A percentile compares a stretch with the other conserved stretches of the same genome.
Evolutionary conservation across 768 basidiomycete species (phyloP).

Genomic region (Rubroboletus satanas): DNA sequence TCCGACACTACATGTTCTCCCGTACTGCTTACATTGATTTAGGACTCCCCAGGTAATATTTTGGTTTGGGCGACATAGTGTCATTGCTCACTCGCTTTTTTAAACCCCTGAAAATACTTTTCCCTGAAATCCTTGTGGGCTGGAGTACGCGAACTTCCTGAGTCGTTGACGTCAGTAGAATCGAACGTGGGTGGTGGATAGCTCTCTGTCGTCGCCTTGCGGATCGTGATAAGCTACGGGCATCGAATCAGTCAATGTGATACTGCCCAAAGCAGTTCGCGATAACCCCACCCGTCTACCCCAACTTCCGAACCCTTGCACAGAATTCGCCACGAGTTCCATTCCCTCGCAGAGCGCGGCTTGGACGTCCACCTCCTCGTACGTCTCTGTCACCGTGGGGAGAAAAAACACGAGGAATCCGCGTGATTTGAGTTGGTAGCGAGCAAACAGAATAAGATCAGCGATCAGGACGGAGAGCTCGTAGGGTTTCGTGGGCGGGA

Average conservation of each 20-base stretch:
- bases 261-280: background rate
- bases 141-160: constrained; percentile 48
- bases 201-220: constrained; percentile 50
- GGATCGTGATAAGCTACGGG: constrained; percentile 87
- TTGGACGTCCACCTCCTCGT: constrained; percentile 81
- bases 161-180: constrained; percentile 10
- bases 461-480: constrained; percentile 79
- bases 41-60: background rate
- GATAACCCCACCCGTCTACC: constrained; percentile 70
- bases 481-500: constrained; percentile 90
- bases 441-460: constrained; percentile 78
- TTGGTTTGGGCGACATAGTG: background rate
- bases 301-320: constrained; percentile 95
- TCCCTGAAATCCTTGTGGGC: constrained; percentile 88
- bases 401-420: constrained; percentile 96
- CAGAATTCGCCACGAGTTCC: constrained; percentile 81
- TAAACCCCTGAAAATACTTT: constrained; percentile 85
- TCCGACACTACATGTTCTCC: background rate
- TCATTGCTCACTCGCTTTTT: constrained; percentile 32
- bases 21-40: background rate
- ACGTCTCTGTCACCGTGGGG: constrained; percentile 88
- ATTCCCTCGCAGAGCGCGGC: constrained; percentile 80
- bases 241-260: constrained; percentile 1
- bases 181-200: constrained; percentile 58
- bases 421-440: constrained; percentile 78